These are phyloP conservation scores for Phaeoacremonium minimum DNA, from an alignment of 2,329 filamentous ascomycete species.

Conservation along the genomic window DNA sequence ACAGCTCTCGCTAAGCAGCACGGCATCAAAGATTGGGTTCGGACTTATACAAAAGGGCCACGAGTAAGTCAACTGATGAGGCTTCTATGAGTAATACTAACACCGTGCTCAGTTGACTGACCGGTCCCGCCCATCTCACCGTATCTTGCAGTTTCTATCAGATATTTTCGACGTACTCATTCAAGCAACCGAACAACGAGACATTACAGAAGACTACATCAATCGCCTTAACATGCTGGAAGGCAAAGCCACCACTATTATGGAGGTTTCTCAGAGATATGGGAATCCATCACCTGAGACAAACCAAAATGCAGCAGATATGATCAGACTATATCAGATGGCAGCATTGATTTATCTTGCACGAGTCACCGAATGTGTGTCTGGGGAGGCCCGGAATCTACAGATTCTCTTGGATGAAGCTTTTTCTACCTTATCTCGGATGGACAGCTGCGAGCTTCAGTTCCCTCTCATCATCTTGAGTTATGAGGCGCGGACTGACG, in stretches of 20 bases:
- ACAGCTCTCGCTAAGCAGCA: background rate
- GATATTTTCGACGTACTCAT: background rate
- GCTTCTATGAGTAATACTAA: background rate
- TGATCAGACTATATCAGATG: background rate
- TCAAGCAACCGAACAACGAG: background rate
- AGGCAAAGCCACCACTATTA: background rate
- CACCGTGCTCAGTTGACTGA: background rate
- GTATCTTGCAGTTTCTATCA: background rate
- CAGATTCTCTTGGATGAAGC: background rate
- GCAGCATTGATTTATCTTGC: background rate
- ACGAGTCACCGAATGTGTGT: background rate
- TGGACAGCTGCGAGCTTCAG: slow-evolving; percentile 2
- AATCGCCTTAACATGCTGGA: background rate
- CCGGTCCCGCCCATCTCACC: background rate
- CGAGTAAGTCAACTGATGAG: background rate
- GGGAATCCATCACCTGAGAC: background rate
- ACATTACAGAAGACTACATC: background rate
- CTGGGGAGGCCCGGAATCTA: background rate
- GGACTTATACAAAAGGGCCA: background rate
- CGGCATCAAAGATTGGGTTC: background rate
- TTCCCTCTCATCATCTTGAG: slow-evolving; percentile 3
- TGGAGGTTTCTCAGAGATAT: background rate
- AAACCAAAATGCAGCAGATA: background rate
- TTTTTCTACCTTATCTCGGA: background rate
- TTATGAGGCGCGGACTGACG: slow-evolving; percentile 3